These are phyloP conservation scores for Raffaelea albimanens DNA, from an alignment of 2,329 filamentous ascomycete genomes.

Conservation along the genomic window DNA sequence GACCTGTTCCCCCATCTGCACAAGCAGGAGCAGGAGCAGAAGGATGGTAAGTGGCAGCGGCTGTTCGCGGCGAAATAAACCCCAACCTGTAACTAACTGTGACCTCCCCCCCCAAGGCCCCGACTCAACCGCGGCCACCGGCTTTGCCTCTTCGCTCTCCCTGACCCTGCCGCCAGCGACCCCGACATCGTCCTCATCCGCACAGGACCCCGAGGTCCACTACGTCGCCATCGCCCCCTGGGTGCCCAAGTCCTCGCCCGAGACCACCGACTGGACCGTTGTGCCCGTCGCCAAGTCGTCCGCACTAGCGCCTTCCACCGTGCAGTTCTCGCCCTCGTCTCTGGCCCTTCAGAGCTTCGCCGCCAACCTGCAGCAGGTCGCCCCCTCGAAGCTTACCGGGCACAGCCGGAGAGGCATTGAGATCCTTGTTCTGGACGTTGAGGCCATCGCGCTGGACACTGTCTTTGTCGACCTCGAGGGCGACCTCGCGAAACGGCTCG, in stretches of 20 bases:
- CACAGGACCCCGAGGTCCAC: constrained; percentile 30
- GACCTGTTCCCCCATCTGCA: constrained; percentile 63
- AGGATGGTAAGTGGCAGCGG: constrained; percentile 35
- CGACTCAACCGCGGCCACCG: not conserved
- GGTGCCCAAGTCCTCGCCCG: constrained; percentile 47
- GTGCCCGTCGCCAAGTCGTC: constrained; percentile 62
- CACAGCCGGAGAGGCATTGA: constrained; percentile 72
- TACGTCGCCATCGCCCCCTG: constrained; percentile 69
- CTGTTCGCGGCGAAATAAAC: not conserved
- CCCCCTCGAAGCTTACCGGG: constrained; percentile 65
- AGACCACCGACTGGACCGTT: constrained; percentile 72
- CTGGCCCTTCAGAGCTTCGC: constrained; percentile 72
- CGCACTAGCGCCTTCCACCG: constrained; percentile 62
- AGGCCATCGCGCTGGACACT: constrained; percentile 70
- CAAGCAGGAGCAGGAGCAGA: constrained; percentile 14
- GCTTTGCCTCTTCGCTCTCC: constrained; percentile 10
- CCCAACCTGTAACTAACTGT: no score
- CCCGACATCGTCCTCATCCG: constrained; percentile 1
- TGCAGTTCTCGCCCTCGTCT: constrained; percentile 68
- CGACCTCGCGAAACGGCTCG: constrained; percentile 67
- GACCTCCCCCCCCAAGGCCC: no score
- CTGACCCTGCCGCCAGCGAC: constrained; percentile 2
- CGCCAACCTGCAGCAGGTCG: constrained; percentile 58
- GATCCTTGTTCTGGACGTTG: constrained; percentile 71
- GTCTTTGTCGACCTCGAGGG: constrained; percentile 75